Evolutionary conservation across 2,329 filamentous ascomycete species (phyloP).

Genomic region (Curvularia lunata): DNA sequence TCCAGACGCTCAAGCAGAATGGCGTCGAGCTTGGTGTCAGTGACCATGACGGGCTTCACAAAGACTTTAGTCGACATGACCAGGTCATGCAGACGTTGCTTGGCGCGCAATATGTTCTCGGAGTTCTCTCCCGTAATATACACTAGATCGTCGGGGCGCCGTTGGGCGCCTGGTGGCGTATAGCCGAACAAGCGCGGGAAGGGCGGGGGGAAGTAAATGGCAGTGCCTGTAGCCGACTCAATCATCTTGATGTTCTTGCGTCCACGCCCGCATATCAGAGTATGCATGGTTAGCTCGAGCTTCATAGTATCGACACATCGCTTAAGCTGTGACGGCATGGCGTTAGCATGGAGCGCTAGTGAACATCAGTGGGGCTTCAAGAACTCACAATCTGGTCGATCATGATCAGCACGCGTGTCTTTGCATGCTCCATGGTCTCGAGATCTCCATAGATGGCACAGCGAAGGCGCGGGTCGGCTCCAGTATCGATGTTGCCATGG

Average conservation of each 20-base stretch:
- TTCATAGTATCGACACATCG: slow-evolving; percentile 79
- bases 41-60: slow-evolving; percentile 90
- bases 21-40: slow-evolving; percentile 91
- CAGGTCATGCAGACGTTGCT: slow-evolving; percentile 87
- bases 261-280: slow-evolving; percentile 88
- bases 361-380: slow-evolving; percentile 26
- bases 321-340: slow-evolving; percentile 62
- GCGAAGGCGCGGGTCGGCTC: slow-evolving; percentile 85
- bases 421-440: slow-evolving; percentile 94
- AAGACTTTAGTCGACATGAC: slow-evolving; percentile 75
- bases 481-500: slow-evolving; percentile 75
- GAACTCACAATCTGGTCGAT: slow-evolving; percentile 85
- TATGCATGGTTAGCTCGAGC: slow-evolving; percentile 86
- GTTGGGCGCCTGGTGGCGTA: slow-evolving; percentile 78
- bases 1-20: slow-evolving; percentile 89
- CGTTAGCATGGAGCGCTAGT: slow-evolving; percentile 47
- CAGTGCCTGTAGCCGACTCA: slow-evolving; percentile 92
- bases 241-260: slow-evolving; percentile 98
- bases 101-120: slow-evolving; percentile 84
- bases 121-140: slow-evolving; percentile 91
- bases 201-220: slow-evolving; percentile 96
- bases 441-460: slow-evolving; percentile 95
- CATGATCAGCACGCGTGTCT: slow-evolving; percentile 93
- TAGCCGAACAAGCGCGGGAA: slow-evolving; percentile 94
- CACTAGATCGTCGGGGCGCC: slow-evolving; percentile 85